These are phyloP conservation scores for Yamagishiella unicocca DNA, from an alignment of 139 green algal species.

Conservation along the genomic window DNA sequence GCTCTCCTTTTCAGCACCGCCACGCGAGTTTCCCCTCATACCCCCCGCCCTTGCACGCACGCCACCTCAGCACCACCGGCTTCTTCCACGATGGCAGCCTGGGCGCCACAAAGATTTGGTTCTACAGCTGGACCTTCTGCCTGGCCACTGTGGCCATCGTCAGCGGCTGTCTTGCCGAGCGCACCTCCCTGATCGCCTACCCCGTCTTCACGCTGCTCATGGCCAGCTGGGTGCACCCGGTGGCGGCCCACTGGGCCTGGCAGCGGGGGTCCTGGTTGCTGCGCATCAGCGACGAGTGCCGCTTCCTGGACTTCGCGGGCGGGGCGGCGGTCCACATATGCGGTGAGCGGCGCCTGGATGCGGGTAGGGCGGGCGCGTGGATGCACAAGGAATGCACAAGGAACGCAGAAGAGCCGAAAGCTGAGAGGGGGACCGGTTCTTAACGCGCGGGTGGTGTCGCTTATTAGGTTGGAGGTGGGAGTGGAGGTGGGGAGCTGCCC, in stretches of 20 bases:
- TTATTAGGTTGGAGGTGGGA: too few species aligned
- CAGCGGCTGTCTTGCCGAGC: constrained; percentile 65
- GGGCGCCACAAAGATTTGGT: constrained; percentile 51
- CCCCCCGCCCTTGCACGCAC: not conserved
- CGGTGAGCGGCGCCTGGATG: constrained; percentile 40
- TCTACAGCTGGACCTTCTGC: constrained; percentile 67
- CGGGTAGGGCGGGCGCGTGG: too few species aligned
- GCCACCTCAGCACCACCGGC: constrained; percentile 28
- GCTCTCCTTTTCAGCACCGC: too few species aligned
- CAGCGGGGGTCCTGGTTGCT: constrained; percentile 40
- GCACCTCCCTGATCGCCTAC: constrained; percentile 46
- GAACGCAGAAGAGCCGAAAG: too few species aligned
- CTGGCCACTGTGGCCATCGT: constrained; percentile 62
- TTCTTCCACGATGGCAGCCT: constrained; percentile 59
- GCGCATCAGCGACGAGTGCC: constrained; percentile 20
- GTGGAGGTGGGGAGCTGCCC: too few species aligned
- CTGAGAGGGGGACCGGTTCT: too few species aligned
- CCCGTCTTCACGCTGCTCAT: constrained; percentile 46
- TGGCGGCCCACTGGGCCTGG: constrained; percentile 63
- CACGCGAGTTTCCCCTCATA: not conserved
- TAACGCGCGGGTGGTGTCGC: too few species aligned
- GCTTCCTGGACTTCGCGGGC: constrained; percentile 67
- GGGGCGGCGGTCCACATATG: constrained; percentile 61
- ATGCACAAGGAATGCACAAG: too few species aligned
- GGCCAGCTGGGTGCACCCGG: constrained; percentile 51